phyloP scores from a whole-genome alignment of 768 basidiomycete species.

The Wakefieldia striispora region DNA sequence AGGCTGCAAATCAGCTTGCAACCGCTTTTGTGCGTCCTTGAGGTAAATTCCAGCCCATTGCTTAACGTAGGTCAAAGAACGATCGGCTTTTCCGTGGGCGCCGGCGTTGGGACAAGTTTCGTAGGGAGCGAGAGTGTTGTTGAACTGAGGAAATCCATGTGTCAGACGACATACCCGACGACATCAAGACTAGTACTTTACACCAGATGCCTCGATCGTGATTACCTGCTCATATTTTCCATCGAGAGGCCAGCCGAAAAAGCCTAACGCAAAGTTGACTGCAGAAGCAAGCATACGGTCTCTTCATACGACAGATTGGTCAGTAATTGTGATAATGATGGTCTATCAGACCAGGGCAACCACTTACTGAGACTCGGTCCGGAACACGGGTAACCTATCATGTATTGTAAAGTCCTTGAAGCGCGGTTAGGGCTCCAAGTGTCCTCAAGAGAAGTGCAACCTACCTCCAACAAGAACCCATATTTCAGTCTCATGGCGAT shows the following conservation, averaged over 20 bases:
- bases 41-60: conserved; percentile 77
- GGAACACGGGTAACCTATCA: conserved; percentile 70
- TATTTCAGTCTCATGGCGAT: conserved; percentile 76
- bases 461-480: conserved; percentile 67
- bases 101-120: conserved; percentile 73
- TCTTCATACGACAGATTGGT: conserved; percentile 31
- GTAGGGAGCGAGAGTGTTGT: conserved; percentile 86
- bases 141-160: conserved; percentile 45
- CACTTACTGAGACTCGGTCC: conserved; percentile 71
- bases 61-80: conserved; percentile 54
- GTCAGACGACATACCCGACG: neutral
- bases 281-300: conserved; percentile 72
- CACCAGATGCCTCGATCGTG: conserved; percentile 63
- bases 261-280: conserved; percentile 67
- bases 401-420: conserved; percentile 56
- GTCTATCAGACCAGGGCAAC: neutral
- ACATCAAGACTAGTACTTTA: conserved; percentile 33
- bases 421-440: conserved; percentile 22
- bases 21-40: conserved; percentile 55
- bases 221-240: conserved; percentile 75
- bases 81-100: conserved; percentile 44
- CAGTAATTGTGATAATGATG: too few species aligned
- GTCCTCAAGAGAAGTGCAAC: neutral
- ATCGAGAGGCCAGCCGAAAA: conserved; percentile 73
- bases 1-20: conserved; percentile 49